phyloP scores from a whole-genome alignment of 1,284 basidiomycete species.

The Ceratobasidium theobromae region DNA sequence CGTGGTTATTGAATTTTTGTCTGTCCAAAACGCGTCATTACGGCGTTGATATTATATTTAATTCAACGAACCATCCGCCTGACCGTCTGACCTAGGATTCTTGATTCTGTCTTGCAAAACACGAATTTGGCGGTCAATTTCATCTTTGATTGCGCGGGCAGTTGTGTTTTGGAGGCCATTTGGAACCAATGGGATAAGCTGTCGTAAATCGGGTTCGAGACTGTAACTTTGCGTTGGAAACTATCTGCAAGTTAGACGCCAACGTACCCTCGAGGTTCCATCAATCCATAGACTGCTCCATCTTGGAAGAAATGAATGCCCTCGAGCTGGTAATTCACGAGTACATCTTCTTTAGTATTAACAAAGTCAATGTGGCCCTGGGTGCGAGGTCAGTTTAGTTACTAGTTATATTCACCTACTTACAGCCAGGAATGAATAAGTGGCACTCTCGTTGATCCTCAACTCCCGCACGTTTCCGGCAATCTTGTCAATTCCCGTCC shows the following conservation, averaged over 20 bases:
- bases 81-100: conserved; percentile 38
- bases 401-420: not conserved
- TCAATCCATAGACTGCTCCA: conserved; percentile 76
- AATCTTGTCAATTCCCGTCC: conserved; percentile 62
- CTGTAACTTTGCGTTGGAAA: conserved; percentile 6
- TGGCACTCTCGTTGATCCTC: conserved; percentile 36
- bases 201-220: conserved; percentile 58
- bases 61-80: conserved; percentile 13
- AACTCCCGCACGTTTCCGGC: conserved; percentile 67
- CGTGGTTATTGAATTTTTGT: conserved; percentile 53
- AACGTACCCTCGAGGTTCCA: conserved; percentile 63
- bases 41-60: not conserved
- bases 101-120: conserved; percentile 60
- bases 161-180: conserved; percentile 58
- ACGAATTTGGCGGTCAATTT: conserved; percentile 60
- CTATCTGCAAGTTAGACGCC: not conserved
- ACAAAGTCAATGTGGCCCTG: conserved; percentile 68
- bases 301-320: conserved; percentile 77
- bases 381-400: not conserved
- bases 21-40: conserved; percentile 40
- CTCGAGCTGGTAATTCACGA: conserved; percentile 68
- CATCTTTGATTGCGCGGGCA: conserved; percentile 62
- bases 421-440: conserved; percentile 9
- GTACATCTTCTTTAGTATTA: conserved; percentile 53
- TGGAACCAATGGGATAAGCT: conserved; percentile 66